Conservation (phyloP, 2,329 filamentous ascomycete genomes). For the Alternaria burnsii region DNA sequence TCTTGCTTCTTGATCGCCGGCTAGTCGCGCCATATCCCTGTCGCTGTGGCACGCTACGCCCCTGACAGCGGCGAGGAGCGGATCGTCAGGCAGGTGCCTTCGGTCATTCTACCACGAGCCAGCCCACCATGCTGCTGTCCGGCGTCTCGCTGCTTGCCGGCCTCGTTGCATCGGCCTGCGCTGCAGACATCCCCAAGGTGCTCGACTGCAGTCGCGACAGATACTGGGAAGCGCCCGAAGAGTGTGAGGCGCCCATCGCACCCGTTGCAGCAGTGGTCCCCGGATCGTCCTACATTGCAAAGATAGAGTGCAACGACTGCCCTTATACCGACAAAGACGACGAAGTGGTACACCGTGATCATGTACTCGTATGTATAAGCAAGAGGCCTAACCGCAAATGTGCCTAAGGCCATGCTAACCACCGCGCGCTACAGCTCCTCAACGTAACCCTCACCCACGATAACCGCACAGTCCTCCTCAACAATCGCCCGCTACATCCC, state of each 20-base stretch:
- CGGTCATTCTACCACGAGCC: conserved; percentile 15
- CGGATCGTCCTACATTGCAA: conserved; percentile 41
- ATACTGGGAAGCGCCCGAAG: conserved; percentile 10
- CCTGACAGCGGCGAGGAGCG: conserved; percentile 22
- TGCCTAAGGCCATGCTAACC: conserved; percentile 7
- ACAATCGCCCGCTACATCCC: conserved; percentile 38
- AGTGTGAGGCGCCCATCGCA: conserved; percentile 36
- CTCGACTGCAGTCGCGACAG: conserved; percentile 25
- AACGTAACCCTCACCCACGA: conserved; percentile 44
- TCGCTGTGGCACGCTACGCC: conserved; percentile 18
- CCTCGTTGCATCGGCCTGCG: conserved; percentile 11
- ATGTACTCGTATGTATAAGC: conserved; percentile 35
- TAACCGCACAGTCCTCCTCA: conserved; percentile 38
- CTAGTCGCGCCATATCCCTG: conserved; percentile 2
- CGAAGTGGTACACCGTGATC: conserved; percentile 25
- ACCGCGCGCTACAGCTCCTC: conserved; percentile 31
- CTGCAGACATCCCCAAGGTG: conserved; percentile 20
- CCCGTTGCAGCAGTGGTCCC: conserved; percentile 34
- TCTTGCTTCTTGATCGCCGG: conserved; percentile 1
- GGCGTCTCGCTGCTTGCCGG: conserved; percentile 19
- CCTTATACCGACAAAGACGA: conserved; percentile 19
- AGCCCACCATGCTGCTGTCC: conserved; percentile 17
- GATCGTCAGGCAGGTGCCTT: conserved; percentile 17
- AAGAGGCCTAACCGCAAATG: not conserved
- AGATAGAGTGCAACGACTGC: conserved; percentile 43